Evolutionary conservation across 371 early-diverging fungal genomes (phyloP), one percentile per base, ranked within the genome.

Genomic region (Chytridium lagenaria): DNA sequence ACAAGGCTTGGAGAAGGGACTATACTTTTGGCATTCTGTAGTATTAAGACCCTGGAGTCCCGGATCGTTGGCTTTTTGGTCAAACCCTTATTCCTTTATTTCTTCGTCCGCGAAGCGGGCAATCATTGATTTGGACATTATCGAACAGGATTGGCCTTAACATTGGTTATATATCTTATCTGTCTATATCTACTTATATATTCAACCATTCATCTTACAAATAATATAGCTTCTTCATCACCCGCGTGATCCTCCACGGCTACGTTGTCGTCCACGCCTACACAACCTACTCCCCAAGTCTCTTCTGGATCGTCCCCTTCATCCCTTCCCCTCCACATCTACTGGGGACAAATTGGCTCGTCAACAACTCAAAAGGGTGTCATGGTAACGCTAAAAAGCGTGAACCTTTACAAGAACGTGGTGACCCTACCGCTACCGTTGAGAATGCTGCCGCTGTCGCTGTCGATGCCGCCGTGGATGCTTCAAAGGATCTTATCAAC

Each of bases 1-100:
- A 78, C 67, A 72, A 70, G 52, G 37, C 74, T 1, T 80, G 78
- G 74, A 50, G 85, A 7, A 80, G 71, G 67, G 87, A 86, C 50
- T 22, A 52, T 5, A 63, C 85, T 38, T 86, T 86, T 78, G 81
- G 82, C 22, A 44, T 72, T 12, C 16, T 66, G 66, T 66, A 40
- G n/a, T n/a, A n/a, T n/a, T n/a, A n/a, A n/a, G n/a, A n/a, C n/a
- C n/a, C n/a, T n/a, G n/a, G n/a, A n/a, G n/a, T n/a, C n/a, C n/a
- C n/a, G n/a, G n/a, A n/a, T n/a, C n/a, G n/a, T n/a, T n/a, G n/a
- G n/a, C n/a, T n/a, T n/a, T n/a, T n/a, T n/a, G n/a, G n/a, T n/a
- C n/a, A n/a, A n/a, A n/a, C n/a, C n/a, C n/a, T n/a, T n/a, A n/a
- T n/a, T n/a, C n/a, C n/a, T n/a, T n/a, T n/a, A n/a, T n/a, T n/a